phyloP scores from a whole-genome alignment of 2,329 filamentous ascomycete genomes.

The Colletotrichum lini region DNA sequence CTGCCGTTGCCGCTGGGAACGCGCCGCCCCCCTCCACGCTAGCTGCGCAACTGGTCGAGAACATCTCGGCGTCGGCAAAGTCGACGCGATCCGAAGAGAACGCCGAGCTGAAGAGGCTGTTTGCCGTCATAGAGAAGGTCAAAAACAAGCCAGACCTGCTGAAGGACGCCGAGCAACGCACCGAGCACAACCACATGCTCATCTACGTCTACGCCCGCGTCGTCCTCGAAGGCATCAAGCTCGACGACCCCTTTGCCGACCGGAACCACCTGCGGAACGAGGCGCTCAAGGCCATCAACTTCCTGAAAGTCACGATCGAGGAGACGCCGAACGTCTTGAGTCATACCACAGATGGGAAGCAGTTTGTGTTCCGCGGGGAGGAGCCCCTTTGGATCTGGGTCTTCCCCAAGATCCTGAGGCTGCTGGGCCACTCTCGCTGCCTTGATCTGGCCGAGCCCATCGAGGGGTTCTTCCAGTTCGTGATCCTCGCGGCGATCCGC shows the following conservation, averaged over 20 bases:
- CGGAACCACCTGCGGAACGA: conserved; percentile 69
- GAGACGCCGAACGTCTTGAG: conserved; percentile 81
- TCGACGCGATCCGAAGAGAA: conserved; percentile 76
- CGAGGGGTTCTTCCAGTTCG: conserved; percentile 65
- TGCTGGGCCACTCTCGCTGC: conserved; percentile 68
- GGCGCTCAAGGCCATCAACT: conserved; percentile 80
- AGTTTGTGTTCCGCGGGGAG: conserved; percentile 66
- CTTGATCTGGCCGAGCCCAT: conserved; percentile 64
- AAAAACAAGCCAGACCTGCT: conserved; percentile 68
- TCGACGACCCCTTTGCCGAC: conserved; percentile 78
- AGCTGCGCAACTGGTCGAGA: conserved; percentile 88
- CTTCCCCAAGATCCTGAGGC: conserved; percentile 69
- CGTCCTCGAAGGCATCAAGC: conserved; percentile 78
- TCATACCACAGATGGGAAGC: conserved; percentile 56
- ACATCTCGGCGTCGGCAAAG: conserved; percentile 76
- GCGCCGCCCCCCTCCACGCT: conserved; percentile 83
- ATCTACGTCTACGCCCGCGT: conserved; percentile 87
- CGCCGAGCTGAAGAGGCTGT: conserved; percentile 81
- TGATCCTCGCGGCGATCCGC: conserved; percentile 62
- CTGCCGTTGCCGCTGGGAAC: conserved; percentile 43
- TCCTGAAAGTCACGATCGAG: conserved; percentile 80
- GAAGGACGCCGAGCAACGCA: conserved; percentile 74
- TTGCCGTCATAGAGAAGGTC: conserved; percentile 68
- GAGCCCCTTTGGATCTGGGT: conserved; percentile 78
- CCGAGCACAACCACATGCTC: conserved; percentile 86